Percentiles rank a stretch among this genome's conserved stretches.
Evolutionary conservation across 2,329 filamentous ascomycete genomes (phyloP).

Genomic region (Aschersonia sp.): DNA sequence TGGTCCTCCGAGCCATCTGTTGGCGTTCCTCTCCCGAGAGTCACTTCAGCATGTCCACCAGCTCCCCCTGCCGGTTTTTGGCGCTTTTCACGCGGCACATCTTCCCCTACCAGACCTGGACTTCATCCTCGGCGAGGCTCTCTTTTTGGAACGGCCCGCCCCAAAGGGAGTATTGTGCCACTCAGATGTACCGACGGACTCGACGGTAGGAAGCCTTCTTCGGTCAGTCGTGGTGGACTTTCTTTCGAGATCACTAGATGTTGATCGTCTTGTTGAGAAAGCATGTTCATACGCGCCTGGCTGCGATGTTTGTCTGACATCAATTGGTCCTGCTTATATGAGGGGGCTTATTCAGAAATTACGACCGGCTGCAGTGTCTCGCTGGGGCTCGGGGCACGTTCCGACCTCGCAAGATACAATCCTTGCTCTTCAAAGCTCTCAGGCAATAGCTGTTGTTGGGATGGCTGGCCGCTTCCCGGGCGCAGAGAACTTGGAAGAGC

Average conservation of each 20-base stretch:
- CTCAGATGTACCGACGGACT: neutral
- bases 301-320: neutral
- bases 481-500: conserved; percentile 16
- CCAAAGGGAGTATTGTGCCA: neutral
- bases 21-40: neutral
- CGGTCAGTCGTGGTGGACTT: neutral
- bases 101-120: neutral
- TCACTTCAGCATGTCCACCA: neutral
- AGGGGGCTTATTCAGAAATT: neutral
- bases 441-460: conserved; percentile 56
- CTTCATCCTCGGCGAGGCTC: neutral
- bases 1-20: neutral
- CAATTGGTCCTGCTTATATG: neutral
- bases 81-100: neutral
- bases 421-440: neutral
- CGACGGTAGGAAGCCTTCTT: neutral
- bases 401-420: neutral
- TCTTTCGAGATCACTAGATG: neutral
- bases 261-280: neutral
- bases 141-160: neutral
- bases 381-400: neutral
- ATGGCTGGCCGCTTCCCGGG: conserved; percentile 24
- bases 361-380: neutral
- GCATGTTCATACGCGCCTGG: neutral
- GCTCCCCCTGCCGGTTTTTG: neutral